These are phyloP conservation scores for Fusarium sp. DNA, from an alignment of 2,329 filamentous ascomycete species.

Conservation along the genomic window DNA sequence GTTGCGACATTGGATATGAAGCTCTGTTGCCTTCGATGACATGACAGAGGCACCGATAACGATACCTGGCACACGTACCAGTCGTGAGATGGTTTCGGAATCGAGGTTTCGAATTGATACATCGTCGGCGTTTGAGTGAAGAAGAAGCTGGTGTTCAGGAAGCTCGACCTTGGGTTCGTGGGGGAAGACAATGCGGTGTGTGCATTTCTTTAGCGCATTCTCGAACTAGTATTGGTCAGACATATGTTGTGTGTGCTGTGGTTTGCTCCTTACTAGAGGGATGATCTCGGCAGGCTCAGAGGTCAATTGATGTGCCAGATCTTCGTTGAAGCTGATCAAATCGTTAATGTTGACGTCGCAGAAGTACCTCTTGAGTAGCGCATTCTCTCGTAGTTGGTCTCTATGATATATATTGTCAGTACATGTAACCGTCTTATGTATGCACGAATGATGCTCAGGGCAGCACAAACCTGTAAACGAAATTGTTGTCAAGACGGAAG, in stretches of 20 bases:
- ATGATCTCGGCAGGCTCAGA: constrained; percentile 94
- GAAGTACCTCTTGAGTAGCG: constrained; percentile 91
- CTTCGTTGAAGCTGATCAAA: constrained; percentile 95
- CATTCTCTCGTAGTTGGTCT: constrained; percentile 96
- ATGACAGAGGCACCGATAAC: constrained; percentile 97
- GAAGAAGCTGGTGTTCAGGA: constrained; percentile 91
- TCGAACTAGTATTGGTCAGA: constrained; percentile 75
- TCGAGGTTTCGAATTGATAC: constrained; percentile 95
- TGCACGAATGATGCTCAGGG: background rate
- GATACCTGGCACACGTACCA: constrained; percentile 97
- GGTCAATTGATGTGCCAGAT: constrained; percentile 88
- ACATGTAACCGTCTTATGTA: background rate
- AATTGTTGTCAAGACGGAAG: constrained; percentile 92
- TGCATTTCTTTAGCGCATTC: constrained; percentile 87
- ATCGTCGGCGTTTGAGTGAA: constrained; percentile 91
- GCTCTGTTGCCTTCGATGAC: constrained; percentile 90
- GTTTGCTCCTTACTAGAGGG: constrained; percentile 72
- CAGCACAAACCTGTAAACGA: constrained; percentile 83
- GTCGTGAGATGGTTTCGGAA: constrained; percentile 88
- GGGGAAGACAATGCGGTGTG: constrained; percentile 92
- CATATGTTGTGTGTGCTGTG: background rate
- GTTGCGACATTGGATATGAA: constrained; percentile 88
- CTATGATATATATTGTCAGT: constrained; percentile 57
- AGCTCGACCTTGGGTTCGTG: constrained; percentile 73
- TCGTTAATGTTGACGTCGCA: constrained; percentile 97